phyloP scores from a whole-genome alignment of 352 stramenopile genomes.

The Phytophthora idaei region DNA sequence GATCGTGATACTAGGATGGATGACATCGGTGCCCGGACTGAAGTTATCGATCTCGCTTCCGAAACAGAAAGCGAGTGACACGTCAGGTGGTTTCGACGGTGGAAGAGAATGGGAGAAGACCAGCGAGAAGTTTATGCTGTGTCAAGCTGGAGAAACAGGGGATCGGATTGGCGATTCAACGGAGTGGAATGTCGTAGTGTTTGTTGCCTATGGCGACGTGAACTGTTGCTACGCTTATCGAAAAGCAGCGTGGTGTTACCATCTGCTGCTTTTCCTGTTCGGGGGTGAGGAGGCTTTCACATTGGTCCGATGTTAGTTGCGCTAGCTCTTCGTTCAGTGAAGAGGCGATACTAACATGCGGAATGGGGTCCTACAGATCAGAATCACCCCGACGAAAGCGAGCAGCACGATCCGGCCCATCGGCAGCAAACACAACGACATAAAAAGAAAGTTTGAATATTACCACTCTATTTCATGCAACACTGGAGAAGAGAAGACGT shows the following conservation, averaged over 20 bases:
- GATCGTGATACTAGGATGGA: conserved; percentile 15
- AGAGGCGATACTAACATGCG: conserved; percentile 83
- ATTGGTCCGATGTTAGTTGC: conserved; percentile 48
- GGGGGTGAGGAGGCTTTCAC: conserved; percentile 27
- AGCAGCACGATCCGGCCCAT: conserved; percentile 29
- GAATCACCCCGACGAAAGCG: conserved; percentile 11
- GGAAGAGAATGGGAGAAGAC: background rate
- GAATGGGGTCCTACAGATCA: conserved; percentile 66
- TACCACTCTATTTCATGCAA: conserved; percentile 13
- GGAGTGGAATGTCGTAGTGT: conserved; percentile 72
- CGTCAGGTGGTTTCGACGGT: conserved; percentile 1
- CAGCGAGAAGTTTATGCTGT: background rate
- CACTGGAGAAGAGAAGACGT: conserved; percentile 5
- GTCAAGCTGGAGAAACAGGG: conserved; percentile 2
- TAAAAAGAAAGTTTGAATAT: conserved; percentile 24
- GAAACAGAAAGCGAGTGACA: conserved; percentile 56
- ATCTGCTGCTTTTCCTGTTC: conserved; percentile 25
- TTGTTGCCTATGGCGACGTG: conserved; percentile 86
- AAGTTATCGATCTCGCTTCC: conserved; percentile 59
- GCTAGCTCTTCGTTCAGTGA: conserved; percentile 56
- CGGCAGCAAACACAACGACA: conserved; percentile 52
- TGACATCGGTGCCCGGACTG: conserved; percentile 14
- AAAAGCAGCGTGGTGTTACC: conserved; percentile 23
- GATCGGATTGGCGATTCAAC: conserved; percentile 21
- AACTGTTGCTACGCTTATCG: conserved; percentile 39